phyloP scores from a whole-genome alignment of 2,329 filamentous ascomycete species.

The Exophiala phaeomuriformis region DNA sequence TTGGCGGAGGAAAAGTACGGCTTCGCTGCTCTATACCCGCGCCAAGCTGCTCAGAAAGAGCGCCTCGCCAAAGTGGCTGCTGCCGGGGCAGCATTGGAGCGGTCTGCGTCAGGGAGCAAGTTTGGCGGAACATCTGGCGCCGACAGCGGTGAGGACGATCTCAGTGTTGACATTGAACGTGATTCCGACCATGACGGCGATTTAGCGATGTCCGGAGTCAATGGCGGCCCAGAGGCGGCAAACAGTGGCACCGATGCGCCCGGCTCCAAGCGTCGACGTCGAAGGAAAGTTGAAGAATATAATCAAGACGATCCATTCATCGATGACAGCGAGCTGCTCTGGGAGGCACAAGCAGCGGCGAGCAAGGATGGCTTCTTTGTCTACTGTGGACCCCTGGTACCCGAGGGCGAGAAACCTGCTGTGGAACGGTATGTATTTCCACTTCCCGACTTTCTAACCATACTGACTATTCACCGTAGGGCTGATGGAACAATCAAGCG shows the following conservation, averaged over 20 bases:
- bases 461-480: conserved; percentile 38
- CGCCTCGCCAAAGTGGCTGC: conserved; percentile 82
- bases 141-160: conserved; percentile 58
- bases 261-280: conserved; percentile 70
- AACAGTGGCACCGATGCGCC: conserved; percentile 49
- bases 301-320: conserved; percentile 62
- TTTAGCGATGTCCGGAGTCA: conserved; percentile 35
- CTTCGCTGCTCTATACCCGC: conserved; percentile 86
- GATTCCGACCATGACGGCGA: conserved; percentile 49
- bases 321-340: conserved; percentile 88
- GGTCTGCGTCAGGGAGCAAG: conserved; percentile 32
- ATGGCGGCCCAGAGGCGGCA: conserved; percentile 49
- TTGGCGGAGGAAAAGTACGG: conserved; percentile 91
- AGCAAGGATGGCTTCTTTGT: conserved; percentile 97
- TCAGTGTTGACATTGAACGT: conserved; percentile 82
- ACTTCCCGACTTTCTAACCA: conserved; percentile 32
- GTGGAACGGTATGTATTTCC: conserved; percentile 50
- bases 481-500: conserved; percentile 58
- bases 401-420: conserved; percentile 70
- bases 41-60: conserved; percentile 79
- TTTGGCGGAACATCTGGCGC: conserved; percentile 62
- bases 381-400: conserved; percentile 84
- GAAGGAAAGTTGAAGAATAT: conserved; percentile 62
- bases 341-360: conserved; percentile 91
- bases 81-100: conserved; percentile 76